Percentiles rank a stretch among this genome's conserved stretches.
Conservation (phyloP, 257 asterid genomes). For the Gentiana straminea region DNA sequence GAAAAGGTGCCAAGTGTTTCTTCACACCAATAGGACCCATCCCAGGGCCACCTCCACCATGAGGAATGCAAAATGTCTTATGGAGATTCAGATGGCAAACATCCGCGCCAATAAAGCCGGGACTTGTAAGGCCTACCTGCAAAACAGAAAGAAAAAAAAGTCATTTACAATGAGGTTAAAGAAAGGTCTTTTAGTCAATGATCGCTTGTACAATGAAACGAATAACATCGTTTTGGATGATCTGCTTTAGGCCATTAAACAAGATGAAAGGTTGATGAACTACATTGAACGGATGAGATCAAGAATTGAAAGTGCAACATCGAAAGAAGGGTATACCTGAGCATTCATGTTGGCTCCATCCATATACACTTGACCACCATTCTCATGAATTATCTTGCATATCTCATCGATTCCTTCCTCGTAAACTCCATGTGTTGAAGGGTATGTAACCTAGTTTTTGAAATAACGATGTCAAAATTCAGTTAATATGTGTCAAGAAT, state of each 20-base stretch:
- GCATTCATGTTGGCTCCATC: constrained; percentile 99
- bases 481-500: not conserved
- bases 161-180: not conserved
- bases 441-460: constrained; percentile 76
- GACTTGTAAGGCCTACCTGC: constrained; percentile 96
- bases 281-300: too few species aligned
- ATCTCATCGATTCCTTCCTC: constrained; percentile 98
- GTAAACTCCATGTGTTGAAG: constrained; percentile 98
- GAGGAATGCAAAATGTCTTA: constrained; percentile 96
- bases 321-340: constrained; percentile 44
- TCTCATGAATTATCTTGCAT: constrained; percentile 88
- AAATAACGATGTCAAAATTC: constrained; percentile 1
- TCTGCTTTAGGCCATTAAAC: too few species aligned
- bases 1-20: constrained; percentile 84
- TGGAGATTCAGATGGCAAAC: constrained; percentile 99
- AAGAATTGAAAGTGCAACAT: not conserved
- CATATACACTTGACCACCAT: constrained; percentile 99
- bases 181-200: not conserved
- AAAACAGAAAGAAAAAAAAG: constrained; percentile 8
- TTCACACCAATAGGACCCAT: constrained; percentile 99
- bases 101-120: constrained; percentile 95
- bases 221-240: too few species aligned
- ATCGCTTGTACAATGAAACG: too few species aligned
- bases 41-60: constrained; percentile 99
- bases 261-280: too few species aligned